Evolutionary conservation across 176 grass and related monocot genomes (phyloP), one percentile per base, ranked within the genome.

Genomic region (Leersia perrieri): DNA sequence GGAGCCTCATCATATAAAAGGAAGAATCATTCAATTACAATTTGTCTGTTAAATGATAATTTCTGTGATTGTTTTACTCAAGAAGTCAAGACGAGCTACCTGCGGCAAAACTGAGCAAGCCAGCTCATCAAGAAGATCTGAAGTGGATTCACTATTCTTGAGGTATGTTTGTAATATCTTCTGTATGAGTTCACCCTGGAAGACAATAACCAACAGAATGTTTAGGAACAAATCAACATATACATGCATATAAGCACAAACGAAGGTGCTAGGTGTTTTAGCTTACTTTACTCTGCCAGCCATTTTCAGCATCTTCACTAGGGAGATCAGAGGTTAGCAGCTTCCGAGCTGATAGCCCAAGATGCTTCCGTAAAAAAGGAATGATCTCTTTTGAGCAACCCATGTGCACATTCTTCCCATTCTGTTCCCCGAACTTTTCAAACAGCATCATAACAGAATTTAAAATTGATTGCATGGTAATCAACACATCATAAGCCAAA

Each of bases 91-190:
- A 87, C 47, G 30, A 64, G 49, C 2, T 65, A 94, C 89, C 91
- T 88, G 25, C 79, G 79, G 32, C 29, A 84, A 60, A 14, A 84
- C 85, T 23, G 12, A 42, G 77, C 57, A 20, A 85, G 78, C 80
- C 67, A 97, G 75, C n/a, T 97, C 82, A 65, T 42, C 7, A 90
- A 94, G 91, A 23, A 82, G 84, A 83, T 92, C 85, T 72, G 89
- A 84, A 91, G 75, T 86, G 5, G 89, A 92, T 23, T 97, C 89
- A 73, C 84, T 90, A 73, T 94, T 94, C 73, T 79, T 89, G 10
- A 97, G 74, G 87, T 94, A 94, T 86, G 88, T 92, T 86, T 91
- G 87, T 69, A 97, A 84, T 91, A 90, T 88, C 87, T 83, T 97
- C 63, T 87, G 87, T 90, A 97, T 86, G 81, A 90, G 77, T 58